These are phyloP conservation scores for Trypanosoma brucei DNA, from an alignment of 208 protist genomes.

Conservation along the genomic window DNA sequence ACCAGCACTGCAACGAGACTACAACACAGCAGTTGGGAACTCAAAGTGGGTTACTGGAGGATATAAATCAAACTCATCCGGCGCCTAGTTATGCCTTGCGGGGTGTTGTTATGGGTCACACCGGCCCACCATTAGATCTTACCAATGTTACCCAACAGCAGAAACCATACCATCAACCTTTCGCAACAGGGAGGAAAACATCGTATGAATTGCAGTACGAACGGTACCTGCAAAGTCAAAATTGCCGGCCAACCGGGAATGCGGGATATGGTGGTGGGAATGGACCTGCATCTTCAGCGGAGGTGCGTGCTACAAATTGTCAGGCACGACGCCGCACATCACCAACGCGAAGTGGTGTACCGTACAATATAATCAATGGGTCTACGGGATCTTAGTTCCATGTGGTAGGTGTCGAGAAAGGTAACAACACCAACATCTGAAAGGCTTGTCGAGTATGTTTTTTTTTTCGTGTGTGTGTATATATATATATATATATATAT, in stretches of 20 bases:
- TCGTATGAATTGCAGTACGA: slow-evolving; percentile 25
- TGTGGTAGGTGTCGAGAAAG: background rate
- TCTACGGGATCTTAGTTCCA: background rate
- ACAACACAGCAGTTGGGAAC: no score
- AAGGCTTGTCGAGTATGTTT: no score
- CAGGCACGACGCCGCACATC: background rate
- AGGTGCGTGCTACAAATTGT: slow-evolving; percentile 3
- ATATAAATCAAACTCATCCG: no score
- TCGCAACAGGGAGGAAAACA: slow-evolving; percentile 4
- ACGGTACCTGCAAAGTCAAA: slow-evolving; percentile 12
- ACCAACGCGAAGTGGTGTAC: slow-evolving; percentile 19
- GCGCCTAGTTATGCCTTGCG: no score
- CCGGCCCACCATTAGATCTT: no score
- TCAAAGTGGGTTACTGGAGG: no score
- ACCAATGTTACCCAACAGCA: background rate
- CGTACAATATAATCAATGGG: slow-evolving; percentile 20
- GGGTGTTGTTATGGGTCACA: no score
- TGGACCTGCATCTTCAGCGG: background rate
- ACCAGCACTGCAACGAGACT: no score
- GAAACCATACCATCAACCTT: background rate
- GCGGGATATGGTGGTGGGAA: background rate
- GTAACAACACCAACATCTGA: no score
- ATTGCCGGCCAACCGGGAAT: background rate
- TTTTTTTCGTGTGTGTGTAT: no score
- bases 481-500: no score